Base-by-base conservation (phyloP, 2,329 filamentous ascomycete genomes). In the Clarireedia homoeocarpa region DNA sequence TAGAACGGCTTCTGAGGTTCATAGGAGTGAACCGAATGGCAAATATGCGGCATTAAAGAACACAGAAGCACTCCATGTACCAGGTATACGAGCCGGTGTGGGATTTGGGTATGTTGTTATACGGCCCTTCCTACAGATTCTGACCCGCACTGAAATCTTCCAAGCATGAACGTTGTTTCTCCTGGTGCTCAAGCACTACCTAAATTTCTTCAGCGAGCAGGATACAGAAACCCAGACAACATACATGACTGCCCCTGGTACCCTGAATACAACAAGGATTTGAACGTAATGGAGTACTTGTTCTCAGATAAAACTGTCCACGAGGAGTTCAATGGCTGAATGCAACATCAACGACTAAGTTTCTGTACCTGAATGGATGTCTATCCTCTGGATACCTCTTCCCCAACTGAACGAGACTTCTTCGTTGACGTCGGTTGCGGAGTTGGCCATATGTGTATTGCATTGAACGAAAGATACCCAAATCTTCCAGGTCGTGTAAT, bases 401-500 rank as follows among this genome's bases (percentile, higher is more conserved):
- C 27, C 0, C 20, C 23, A 6, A 5, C 23, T 34, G 5, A 27
- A 17, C 15, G 0, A 36, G n/a, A 15, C 15, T 17, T 74, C 38
- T 66, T 73, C 47, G 72, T 76, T 4, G 71, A 76, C 58, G 62
- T 75, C 9, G 72, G 72, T 7, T 72, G 74, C 40, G 70, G 69
- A 1, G 62, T 66, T 7, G 73, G 73, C 1, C 71, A 75, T 14
- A 70, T 73, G 46, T 67, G 67, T 23, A 60, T 62, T 5, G 58
- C 62, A 4, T 62, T 76, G 5, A 66, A 63, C 34, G 58, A 62
- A 23, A 65, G 61, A 27, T 70, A 66, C 53, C 70, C 72, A 5
- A 44, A 66, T 24, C 51, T 74, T 2, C 59, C 63, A 2, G 69
- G 70, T 0, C 61, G 67, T 2, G 59, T 75, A 6, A 63, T 75